These are phyloP conservation scores for Fusarium sp. DNA, from an alignment of 2,329 filamentous ascomycete genomes.

Conservation along the genomic window DNA sequence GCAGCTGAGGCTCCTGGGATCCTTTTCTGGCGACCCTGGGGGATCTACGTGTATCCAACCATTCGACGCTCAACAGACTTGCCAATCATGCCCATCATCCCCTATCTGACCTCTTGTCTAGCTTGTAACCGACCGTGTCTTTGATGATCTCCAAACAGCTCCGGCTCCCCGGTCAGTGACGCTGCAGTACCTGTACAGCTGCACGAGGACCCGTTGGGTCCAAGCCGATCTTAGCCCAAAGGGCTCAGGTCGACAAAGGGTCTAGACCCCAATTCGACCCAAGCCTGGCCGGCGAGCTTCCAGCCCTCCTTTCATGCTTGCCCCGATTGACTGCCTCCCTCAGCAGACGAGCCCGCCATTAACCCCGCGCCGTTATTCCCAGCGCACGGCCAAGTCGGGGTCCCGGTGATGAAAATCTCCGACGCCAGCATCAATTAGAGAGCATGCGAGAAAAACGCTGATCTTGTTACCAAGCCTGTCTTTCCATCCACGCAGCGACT, in stretches of 20 bases:
- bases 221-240: slow-evolving; percentile 34
- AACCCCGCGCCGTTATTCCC: slow-evolving; percentile 35
- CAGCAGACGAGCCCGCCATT: slow-evolving; percentile 1
- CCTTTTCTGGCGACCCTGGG: not conserved
- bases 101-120: not conserved
- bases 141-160: slow-evolving; percentile 8
- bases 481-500: not conserved
- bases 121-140: not conserved
- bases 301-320: slow-evolving; percentile 7
- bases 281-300: slow-evolving; percentile 12
- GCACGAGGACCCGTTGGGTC: slow-evolving; percentile 21
- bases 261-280: slow-evolving; percentile 39
- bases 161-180: slow-evolving; percentile 13
- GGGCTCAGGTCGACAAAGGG: slow-evolving; percentile 21
- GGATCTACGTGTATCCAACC: too few relatives aligned
- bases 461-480: not conserved
- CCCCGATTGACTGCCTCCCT: slow-evolving; percentile 14
- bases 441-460: not conserved
- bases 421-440: not conserved
- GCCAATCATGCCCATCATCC: not conserved
- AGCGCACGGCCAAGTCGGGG: slow-evolving; percentile 24
- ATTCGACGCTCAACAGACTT: not conserved
- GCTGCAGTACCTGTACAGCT: slow-evolving; percentile 28
- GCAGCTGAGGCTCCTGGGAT: not conserved
- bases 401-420: slow-evolving; percentile 28